These are phyloP conservation scores for Pneumocystis murina DNA, from an alignment of 1,139 yeast genomes.

Conservation along the genomic window DNA sequence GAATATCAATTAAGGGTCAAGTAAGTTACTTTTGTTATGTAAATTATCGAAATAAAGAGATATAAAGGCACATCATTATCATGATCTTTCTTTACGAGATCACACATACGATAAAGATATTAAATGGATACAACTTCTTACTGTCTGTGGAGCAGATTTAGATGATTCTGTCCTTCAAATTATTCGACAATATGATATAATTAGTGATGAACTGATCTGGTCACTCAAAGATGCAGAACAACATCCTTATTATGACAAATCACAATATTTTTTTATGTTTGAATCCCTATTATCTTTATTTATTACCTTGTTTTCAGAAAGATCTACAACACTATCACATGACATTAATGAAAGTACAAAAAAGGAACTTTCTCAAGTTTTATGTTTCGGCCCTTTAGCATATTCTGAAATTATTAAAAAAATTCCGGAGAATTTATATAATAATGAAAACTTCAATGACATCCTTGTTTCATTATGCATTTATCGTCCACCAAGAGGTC, in stretches of 20 bases:
- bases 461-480: slow-evolving; percentile 45
- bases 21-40: not conserved
- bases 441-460: slow-evolving; percentile 61
- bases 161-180: slow-evolving; percentile 33
- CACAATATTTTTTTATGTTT: slow-evolving; percentile 37
- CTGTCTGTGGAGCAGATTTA: slow-evolving; percentile 45
- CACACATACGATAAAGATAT: slow-evolving; percentile 27
- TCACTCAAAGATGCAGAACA: not conserved
- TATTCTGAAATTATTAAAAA: slow-evolving; percentile 55
- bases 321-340: slow-evolving; percentile 40
- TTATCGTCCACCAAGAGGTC: slow-evolving; percentile 48
- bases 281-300: slow-evolving; percentile 67
- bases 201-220: not conserved
- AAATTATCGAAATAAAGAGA: not conserved
- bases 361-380: slow-evolving; percentile 61
- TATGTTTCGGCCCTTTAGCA: slow-evolving; percentile 59
- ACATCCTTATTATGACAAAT: not conserved
- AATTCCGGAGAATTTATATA: slow-evolving; percentile 60
- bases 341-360: slow-evolving; percentile 38
- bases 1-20: slow-evolving; percentile 63
- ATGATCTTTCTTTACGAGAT: slow-evolving; percentile 70
- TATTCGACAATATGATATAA: slow-evolving; percentile 2
- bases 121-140: slow-evolving; percentile 52
- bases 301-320: slow-evolving; percentile 56
- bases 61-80: slow-evolving; percentile 45